Conservation (phyloP, 2,329 filamentous ascomycete species). For the Epichloe sylvatica region DNA sequence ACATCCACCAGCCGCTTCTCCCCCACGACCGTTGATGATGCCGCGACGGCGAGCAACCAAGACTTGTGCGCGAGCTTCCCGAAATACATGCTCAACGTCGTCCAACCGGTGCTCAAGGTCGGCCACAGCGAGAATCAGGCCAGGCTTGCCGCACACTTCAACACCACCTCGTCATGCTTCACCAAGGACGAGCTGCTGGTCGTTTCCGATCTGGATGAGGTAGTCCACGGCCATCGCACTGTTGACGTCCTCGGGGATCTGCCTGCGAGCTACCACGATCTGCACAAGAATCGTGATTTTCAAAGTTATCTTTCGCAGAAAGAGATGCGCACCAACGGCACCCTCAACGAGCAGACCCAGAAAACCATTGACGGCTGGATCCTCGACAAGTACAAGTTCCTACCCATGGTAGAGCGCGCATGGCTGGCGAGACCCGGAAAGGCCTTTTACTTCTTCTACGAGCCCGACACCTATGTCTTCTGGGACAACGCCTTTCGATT, state of each 20-base stretch:
- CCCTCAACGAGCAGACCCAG: slow-evolving; percentile 18
- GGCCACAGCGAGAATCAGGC: slow-evolving; percentile 15
- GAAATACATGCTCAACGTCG: slow-evolving; percentile 16
- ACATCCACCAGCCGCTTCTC: slow-evolving; percentile 17
- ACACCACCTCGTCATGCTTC: slow-evolving; percentile 39
- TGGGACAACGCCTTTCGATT: slow-evolving; percentile 33
- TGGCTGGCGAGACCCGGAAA: slow-evolving; percentile 32
- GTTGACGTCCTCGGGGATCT: slow-evolving; percentile 27
- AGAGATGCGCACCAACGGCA: slow-evolving; percentile 20
- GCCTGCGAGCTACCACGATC: slow-evolving; percentile 19
- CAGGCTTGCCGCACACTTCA: slow-evolving; percentile 27
- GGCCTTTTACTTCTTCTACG: slow-evolving; percentile 42
- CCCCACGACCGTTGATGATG: slow-evolving; percentile 16
- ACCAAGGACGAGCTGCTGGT: slow-evolving; percentile 27
- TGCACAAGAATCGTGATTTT: slow-evolving; percentile 21
- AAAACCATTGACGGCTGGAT: slow-evolving; percentile 31
- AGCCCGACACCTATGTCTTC: slow-evolving; percentile 36
- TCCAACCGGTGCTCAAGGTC: slow-evolving; percentile 22
- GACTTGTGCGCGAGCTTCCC: slow-evolving; percentile 20
- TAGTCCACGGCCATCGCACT: slow-evolving; percentile 26
- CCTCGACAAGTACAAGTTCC: slow-evolving; percentile 43
- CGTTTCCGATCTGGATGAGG: slow-evolving; percentile 36
- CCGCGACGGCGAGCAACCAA: slow-evolving; percentile 10
- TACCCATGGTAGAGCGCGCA: slow-evolving; percentile 39
- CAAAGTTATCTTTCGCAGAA: slow-evolving; percentile 27